Conservation (phyloP, 192 early-diverging fungal genomes). For the Mortierella claussenii region DNA sequence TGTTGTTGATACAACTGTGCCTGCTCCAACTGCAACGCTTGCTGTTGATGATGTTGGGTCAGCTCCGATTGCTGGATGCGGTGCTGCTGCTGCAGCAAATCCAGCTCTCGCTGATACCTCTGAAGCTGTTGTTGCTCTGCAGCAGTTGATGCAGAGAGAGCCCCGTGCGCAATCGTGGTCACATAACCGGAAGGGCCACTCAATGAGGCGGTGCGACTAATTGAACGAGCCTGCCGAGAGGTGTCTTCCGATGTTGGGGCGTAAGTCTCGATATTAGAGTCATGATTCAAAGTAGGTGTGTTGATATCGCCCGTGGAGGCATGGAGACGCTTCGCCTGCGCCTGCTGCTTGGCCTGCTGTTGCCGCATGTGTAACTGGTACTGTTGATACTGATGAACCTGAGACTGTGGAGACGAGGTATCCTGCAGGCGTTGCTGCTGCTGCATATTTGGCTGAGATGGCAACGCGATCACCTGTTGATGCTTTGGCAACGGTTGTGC, state of each 20-base stretch:
- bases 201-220: not conserved
- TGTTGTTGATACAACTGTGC: slow-evolving; percentile 18
- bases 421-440: slow-evolving; percentile 7
- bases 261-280: not conserved
- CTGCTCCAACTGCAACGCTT: slow-evolving; percentile 37
- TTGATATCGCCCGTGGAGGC: not conserved
- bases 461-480: not conserved
- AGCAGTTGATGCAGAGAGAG: not conserved
- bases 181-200: not conserved
- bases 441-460: not conserved
- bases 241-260: not conserved
- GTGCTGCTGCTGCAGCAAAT: slow-evolving; percentile 35
- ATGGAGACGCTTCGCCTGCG: not conserved
- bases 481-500: not conserved
- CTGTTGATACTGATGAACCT: slow-evolving; percentile 18
- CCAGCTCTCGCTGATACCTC: slow-evolving; percentile 24
- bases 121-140: slow-evolving; percentile 13
- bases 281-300: not conserved
- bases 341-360: slow-evolving; percentile 18
- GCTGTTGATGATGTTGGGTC: slow-evolving; percentile 36
- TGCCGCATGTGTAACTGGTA: slow-evolving; percentile 13
- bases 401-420: not conserved
- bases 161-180: not conserved
- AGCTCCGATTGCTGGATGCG: slow-evolving; percentile 30
- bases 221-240: not conserved